Base-by-base conservation (phyloP, 2,329 filamentous ascomycete species). In the Leptosphaerulina australis region DNA sequence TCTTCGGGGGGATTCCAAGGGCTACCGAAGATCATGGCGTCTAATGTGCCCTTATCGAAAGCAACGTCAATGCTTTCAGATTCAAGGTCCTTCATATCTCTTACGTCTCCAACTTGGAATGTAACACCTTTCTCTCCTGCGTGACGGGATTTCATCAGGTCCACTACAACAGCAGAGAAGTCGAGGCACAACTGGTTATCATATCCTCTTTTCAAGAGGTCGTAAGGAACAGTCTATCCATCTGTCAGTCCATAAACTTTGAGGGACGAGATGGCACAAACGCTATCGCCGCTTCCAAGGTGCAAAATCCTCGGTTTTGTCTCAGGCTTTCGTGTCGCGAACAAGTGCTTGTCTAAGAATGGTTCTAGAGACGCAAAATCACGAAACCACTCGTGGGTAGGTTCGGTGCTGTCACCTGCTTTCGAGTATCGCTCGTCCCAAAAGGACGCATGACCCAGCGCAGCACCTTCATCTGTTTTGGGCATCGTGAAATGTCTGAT, bases 251-350 rank as follows among this genome's bases (percentile, higher is more conserved):
- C 6, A 14, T n/a, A n/a, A n/a, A n/a, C n/a, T n/a, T n/a, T n/a
- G n/a, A n/a, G n/a, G n/a, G n/a, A n/a, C n/a, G n/a, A n/a, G n/a
- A n/a, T n/a, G n/a, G n/a, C 10, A 20, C 26, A 30, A n/a, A 22
- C 82, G 64, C 81, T 84, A 57, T 84, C 81, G 6, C 82, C 82
- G 7, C 77, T 83, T 0, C 82, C 82, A 4, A 85, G 69, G 64
- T 85, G 82, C 11, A 85, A 59, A n/a, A 85, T 77, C 9, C 65
- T 51, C 0, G 77, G 77, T 14, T 50, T 59, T n/a, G 67, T 60
- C 0, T 68, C 56, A 0, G 73, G 53, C 8, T 52, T 53, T 12
- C 62, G 59, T 0, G 60, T 50, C 5, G 64, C 41, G 44, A 81
- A 79, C 14, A 83, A 68, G 55, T 77, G 70, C 11, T 58, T 64